phyloP scores from a whole-genome alignment of 2,329 filamentous ascomycete species.

The Neobulgaria alba region DNA sequence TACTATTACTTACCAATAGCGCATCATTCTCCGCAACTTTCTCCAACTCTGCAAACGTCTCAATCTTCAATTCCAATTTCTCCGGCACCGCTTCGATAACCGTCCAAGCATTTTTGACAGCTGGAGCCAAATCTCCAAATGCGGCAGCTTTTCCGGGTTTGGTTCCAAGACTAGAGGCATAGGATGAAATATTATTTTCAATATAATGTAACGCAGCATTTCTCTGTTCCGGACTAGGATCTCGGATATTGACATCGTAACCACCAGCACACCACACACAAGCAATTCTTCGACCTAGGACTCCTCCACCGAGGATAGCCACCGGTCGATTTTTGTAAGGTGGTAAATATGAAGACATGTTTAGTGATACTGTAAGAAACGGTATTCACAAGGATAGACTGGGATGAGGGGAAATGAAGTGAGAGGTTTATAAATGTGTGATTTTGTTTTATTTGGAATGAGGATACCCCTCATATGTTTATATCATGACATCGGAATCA shows the following conservation, averaged over 20 bases:
- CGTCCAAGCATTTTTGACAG: slow-evolving; percentile 28
- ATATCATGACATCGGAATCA: no score
- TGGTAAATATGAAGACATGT: no score
- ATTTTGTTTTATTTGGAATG: no score
- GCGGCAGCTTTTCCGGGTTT: slow-evolving; percentile 3
- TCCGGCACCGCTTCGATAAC: slow-evolving; percentile 37
- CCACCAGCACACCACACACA: slow-evolving; percentile 35
- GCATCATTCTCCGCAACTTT: slow-evolving; percentile 28
- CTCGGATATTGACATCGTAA: slow-evolving; percentile 35
- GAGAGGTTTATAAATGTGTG: no score
- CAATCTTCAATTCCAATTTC: slow-evolving; percentile 33
- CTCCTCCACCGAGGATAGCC: slow-evolving; percentile 34
- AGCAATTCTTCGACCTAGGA: slow-evolving; percentile 36
- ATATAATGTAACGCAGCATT: slow-evolving; percentile 34
- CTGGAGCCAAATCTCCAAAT: slow-evolving; percentile 15
- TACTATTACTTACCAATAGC: slow-evolving; percentile 39
- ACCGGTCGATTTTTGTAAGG: slow-evolving; percentile 27
- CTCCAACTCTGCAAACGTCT: slow-evolving; percentile 34
- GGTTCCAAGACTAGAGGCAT: background rate
- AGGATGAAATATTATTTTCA: slow-evolving; percentile 26
- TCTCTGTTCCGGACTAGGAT: slow-evolving; percentile 32
- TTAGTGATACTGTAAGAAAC: no score
- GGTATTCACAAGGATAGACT: no score
- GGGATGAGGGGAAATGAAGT: no score
- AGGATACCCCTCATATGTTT: no score